phyloP scores from a whole-genome alignment of 1,284 basidiomycete species.

The Ustilago loliicola region DNA sequence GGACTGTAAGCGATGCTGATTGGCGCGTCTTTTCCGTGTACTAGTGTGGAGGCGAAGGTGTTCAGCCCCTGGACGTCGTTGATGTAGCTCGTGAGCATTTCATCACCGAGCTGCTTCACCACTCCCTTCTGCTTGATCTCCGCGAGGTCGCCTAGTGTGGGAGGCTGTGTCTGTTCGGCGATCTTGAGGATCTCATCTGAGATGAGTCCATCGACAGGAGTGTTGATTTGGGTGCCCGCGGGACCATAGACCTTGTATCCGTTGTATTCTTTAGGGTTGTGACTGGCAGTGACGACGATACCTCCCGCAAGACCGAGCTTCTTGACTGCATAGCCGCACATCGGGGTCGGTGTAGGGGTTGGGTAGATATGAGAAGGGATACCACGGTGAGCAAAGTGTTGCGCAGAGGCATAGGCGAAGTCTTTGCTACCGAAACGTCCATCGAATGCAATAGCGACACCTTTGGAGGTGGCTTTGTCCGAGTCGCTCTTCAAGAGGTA shows the following conservation, averaged over 20 bases:
- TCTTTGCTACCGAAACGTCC: slow-evolving; percentile 59
- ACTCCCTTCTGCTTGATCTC: slow-evolving; percentile 34
- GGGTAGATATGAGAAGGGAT: slow-evolving; percentile 56
- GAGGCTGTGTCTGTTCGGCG: slow-evolving; percentile 32
- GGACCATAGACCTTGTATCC: slow-evolving; percentile 64
- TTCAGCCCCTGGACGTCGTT: slow-evolving; percentile 37
- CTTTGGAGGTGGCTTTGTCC: slow-evolving; percentile 32
- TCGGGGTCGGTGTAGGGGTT: slow-evolving; percentile 51
- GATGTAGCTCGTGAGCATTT: slow-evolving; percentile 56
- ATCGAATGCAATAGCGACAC: slow-evolving; percentile 66
- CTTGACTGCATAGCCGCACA: slow-evolving; percentile 62
- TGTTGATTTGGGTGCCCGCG: slow-evolving; percentile 63
- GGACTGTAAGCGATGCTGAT: slow-evolving; percentile 60
- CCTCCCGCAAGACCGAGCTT: slow-evolving; percentile 59
- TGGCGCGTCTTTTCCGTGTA: slow-evolving; percentile 28
- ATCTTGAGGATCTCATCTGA: slow-evolving; percentile 55
- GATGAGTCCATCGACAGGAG: slow-evolving; percentile 59
- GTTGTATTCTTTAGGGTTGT: slow-evolving; percentile 66
- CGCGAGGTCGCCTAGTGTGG: slow-evolving; percentile 27
- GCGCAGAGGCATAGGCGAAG: slow-evolving; percentile 57
- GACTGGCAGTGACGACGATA: slow-evolving; percentile 62
- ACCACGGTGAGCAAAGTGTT: slow-evolving; percentile 54
- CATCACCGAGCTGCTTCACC: slow-evolving; percentile 40
- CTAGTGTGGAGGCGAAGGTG: slow-evolving; percentile 20
- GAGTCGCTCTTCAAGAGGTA: slow-evolving; percentile 49